Evolutionary conservation across 2,329 filamentous ascomycete species (phyloP).

Genomic region (Knoxdaviesia capensis): DNA sequence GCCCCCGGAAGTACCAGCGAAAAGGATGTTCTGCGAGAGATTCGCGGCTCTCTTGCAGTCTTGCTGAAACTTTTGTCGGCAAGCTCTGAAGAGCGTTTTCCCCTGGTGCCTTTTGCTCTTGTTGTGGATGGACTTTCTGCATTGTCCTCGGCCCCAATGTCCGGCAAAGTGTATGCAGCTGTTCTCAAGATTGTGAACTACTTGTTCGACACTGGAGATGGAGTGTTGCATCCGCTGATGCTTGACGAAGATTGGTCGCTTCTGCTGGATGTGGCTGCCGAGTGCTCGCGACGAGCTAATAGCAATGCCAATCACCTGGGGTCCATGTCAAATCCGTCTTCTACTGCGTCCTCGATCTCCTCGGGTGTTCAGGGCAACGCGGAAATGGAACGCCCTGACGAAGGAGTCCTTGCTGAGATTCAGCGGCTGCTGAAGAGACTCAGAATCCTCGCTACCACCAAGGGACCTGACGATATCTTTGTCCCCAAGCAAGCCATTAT

Average conservation of each 20-base stretch:
- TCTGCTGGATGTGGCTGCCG: slow-evolving; percentile 36
- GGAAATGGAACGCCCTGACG: slow-evolving; percentile 11
- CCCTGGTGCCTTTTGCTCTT: slow-evolving; percentile 34
- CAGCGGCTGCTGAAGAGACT: slow-evolving; percentile 24
- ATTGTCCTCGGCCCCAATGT: slow-evolving; percentile 22
- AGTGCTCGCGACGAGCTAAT: slow-evolving; percentile 18
- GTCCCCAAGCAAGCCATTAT: slow-evolving; percentile 47
- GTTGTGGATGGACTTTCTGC: slow-evolving; percentile 36
- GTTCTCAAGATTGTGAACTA: slow-evolving; percentile 32
- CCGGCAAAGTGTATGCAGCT: slow-evolving; percentile 23
- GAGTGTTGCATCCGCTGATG: slow-evolving; percentile 32
- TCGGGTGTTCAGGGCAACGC: no score
- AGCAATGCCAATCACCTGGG: not conserved
- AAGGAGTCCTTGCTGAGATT: slow-evolving; percentile 22
- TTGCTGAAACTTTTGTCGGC: slow-evolving; percentile 42
- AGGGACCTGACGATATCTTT: slow-evolving; percentile 26
- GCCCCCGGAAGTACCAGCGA: slow-evolving; percentile 22
- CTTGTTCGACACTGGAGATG: slow-evolving; percentile 30
- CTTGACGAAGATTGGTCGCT: slow-evolving; percentile 46
- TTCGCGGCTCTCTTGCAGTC: slow-evolving; percentile 42
- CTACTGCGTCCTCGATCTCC: no score
- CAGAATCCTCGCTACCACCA: slow-evolving; percentile 22
- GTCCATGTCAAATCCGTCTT: no score
- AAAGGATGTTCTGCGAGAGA: slow-evolving; percentile 31
- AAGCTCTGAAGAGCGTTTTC: slow-evolving; percentile 37